Conservation (phyloP, 805 yeast species). For the Torulaspora delbrueckii region DNA sequence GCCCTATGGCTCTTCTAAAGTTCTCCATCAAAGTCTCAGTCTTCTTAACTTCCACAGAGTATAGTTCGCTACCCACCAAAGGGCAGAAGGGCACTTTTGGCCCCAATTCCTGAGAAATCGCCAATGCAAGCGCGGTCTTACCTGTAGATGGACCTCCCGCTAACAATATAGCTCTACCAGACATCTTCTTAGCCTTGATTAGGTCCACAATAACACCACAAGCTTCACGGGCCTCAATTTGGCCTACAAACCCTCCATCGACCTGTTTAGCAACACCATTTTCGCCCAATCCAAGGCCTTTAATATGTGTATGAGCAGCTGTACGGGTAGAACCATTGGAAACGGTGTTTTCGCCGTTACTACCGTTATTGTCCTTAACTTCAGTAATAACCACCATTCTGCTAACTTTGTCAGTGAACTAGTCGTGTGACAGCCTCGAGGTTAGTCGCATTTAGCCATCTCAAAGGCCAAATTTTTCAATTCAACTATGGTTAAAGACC, state of each 20-base stretch:
- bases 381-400: slow-evolving; percentile 74
- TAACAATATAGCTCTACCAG: slow-evolving; percentile 90
- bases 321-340: slow-evolving; percentile 45
- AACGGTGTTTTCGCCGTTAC: slow-evolving; percentile 40
- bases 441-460: neutral
- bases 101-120: slow-evolving; percentile 92
- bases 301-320: slow-evolving; percentile 96
- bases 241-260: slow-evolving; percentile 84
- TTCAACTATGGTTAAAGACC: neutral
- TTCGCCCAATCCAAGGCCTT: slow-evolving; percentile 91
- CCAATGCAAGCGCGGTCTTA: slow-evolving; percentile 94
- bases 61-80: slow-evolving; percentile 89
- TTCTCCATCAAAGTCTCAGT: slow-evolving; percentile 96
- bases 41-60: slow-evolving; percentile 93
- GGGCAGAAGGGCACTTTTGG: slow-evolving; percentile 98
- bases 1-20: slow-evolving; percentile 92
- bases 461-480: slow-evolving; percentile 2
- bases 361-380: slow-evolving; percentile 49
- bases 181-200: slow-evolving; percentile 85
- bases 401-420: neutral
- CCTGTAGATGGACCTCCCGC: slow-evolving; percentile 99
- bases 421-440: neutral
- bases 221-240: slow-evolving; percentile 73
- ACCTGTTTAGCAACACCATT: slow-evolving; percentile 74
- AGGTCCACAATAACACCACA: slow-evolving; percentile 93